Evolutionary conservation across 2,329 filamentous ascomycete genomes (phyloP).

Genomic region (Sphaerulina vaccinii): DNA sequence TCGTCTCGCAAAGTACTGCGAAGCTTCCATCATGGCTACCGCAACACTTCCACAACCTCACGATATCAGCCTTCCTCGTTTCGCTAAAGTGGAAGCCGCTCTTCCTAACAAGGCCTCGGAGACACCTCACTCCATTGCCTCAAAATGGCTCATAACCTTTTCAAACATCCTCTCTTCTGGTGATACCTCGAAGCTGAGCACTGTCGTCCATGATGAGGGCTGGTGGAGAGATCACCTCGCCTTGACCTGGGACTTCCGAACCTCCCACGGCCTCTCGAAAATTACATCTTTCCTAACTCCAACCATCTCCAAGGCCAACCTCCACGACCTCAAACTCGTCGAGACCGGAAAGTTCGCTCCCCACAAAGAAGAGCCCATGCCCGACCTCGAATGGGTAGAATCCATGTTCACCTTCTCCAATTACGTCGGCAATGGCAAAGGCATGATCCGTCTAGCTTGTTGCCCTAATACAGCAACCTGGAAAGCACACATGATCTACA

Average conservation of each 20-base stretch:
- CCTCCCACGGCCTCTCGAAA: constrained; percentile 45
- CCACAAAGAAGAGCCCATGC: constrained; percentile 48
- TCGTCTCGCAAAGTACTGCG: background rate
- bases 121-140: constrained; percentile 29
- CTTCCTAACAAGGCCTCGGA: constrained; percentile 11
- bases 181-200: constrained; percentile 22
- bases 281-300: constrained; percentile 44
- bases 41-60: background rate
- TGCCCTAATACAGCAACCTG: constrained; percentile 46
- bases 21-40: background rate
- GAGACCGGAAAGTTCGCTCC: constrained; percentile 33
- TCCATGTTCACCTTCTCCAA: constrained; percentile 59
- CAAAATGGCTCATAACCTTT: constrained; percentile 36
- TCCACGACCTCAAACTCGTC: background rate
- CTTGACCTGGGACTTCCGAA: constrained; percentile 58
- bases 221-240: constrained; percentile 62
- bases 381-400: constrained; percentile 56
- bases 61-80: background rate
- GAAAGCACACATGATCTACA: constrained; percentile 66
- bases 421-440: constrained; percentile 54
- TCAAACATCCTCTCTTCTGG: constrained; percentile 26
- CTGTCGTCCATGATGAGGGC: constrained; percentile 47
- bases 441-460: constrained; percentile 54
- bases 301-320: constrained; percentile 6
- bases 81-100: background rate